A percentile compares a stretch with the other conserved stretches of the same genome.
These are phyloP conservation scores for Phytophthora agathidicida DNA, from an alignment of 352 stramenopile species.

Conservation along the genomic window DNA sequence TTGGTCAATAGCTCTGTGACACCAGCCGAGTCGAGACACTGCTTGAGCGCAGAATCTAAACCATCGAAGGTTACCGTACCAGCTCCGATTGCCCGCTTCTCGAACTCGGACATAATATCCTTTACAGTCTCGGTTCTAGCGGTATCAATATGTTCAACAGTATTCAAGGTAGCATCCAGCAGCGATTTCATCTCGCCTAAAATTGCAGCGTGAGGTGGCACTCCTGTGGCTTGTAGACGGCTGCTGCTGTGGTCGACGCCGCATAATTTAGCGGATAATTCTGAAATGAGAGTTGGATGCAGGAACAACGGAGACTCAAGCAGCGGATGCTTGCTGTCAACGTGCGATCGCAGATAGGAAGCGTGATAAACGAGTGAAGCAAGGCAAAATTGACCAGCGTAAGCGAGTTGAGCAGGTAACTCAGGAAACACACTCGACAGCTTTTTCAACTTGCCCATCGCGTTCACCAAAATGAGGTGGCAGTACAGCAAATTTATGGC, in stretches of 20 bases:
- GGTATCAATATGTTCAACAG: conserved; percentile 7
- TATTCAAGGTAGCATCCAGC: neutral
- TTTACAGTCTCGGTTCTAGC: neutral
- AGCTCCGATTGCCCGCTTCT: conserved; percentile 16
- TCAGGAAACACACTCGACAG: conserved; percentile 8
- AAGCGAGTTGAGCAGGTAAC: neutral
- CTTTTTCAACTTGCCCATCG: neutral
- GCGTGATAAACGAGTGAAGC: conserved; percentile 15
- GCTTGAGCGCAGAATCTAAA: neutral
- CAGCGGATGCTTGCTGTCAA: neutral
- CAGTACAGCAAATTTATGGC: conserved; percentile 15
- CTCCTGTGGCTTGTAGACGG: conserved; percentile 9
- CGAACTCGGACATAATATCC: conserved; percentile 15
- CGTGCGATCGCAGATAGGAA: neutral
- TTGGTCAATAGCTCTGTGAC: neutral
- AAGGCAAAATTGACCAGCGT: conserved; percentile 14
- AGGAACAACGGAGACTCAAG: conserved; percentile 12
- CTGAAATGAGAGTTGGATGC: neutral
- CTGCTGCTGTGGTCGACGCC: neutral
- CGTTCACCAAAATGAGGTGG: conserved; percentile 23
- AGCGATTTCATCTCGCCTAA: conserved; percentile 15
- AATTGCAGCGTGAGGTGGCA: conserved; percentile 17
- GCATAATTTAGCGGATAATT: neutral
- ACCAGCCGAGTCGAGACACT: neutral
- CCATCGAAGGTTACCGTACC: conserved; percentile 14